phyloP scores from a whole-genome alignment of 495 filamentous ascomycete genomes.

The Tuber umbilicatum region DNA sequence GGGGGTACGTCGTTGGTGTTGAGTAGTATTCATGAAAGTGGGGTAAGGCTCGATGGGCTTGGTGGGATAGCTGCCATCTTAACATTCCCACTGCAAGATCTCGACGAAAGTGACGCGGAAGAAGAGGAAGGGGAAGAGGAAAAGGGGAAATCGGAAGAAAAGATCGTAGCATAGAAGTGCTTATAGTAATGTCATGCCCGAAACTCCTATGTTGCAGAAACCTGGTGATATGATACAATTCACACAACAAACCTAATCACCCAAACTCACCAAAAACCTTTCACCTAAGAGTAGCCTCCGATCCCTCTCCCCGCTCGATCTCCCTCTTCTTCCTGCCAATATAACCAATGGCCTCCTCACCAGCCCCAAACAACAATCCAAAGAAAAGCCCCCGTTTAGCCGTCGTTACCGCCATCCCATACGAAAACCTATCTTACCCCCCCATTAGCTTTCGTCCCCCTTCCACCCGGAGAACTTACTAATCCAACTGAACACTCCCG shows the following conservation, averaged over 20 bases:
- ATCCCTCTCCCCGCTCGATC: slow-evolving; percentile 20
- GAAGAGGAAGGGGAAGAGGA: slow-evolving; percentile 41
- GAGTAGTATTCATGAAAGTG: slow-evolving; percentile 92
- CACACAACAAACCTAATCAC: not conserved
- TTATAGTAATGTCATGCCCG: not conserved
- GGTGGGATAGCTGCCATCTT: slow-evolving; percentile 85
- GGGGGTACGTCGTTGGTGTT: slow-evolving; percentile 83
- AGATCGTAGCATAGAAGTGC: slow-evolving; percentile 11
- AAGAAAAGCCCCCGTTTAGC: slow-evolving; percentile 70
- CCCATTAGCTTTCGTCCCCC: slow-evolving; percentile 5
- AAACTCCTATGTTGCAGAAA: slow-evolving; percentile 3
- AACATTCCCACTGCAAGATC: slow-evolving; percentile 74
- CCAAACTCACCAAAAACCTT: not conserved
- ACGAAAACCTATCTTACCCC: slow-evolving; percentile 65
- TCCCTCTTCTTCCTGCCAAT: slow-evolving; percentile 49
- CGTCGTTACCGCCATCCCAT: slow-evolving; percentile 74
- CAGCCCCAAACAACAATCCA: slow-evolving; percentile 71
- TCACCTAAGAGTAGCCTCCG: slow-evolving; percentile 4
- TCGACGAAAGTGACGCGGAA: slow-evolving; percentile 63
- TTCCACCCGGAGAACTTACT: not conserved
- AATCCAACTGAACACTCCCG: slow-evolving; percentile 67
- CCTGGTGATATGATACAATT: not conserved
- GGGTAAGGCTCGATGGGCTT: slow-evolving; percentile 71
- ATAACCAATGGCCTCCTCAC: slow-evolving; percentile 64
- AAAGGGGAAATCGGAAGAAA: not conserved